Base-by-base conservation (phyloP, 768 basidiomycete species). In the Podaxis pistillaris region DNA sequence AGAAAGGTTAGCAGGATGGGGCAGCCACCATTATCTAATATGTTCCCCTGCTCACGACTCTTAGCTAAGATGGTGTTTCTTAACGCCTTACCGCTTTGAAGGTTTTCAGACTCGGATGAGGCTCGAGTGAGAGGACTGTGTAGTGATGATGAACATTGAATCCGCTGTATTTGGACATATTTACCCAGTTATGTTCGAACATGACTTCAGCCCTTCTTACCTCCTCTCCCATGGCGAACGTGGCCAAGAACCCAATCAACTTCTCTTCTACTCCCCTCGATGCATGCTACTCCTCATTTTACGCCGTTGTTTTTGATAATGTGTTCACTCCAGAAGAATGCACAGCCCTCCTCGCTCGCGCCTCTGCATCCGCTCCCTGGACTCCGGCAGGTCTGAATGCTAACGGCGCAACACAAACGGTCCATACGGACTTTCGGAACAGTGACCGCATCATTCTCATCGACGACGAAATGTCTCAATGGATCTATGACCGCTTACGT, bases 251-350 rank as follows among this genome's bases (percentile, higher is more conserved):
- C 22, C 63, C 36, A 9, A 68, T 73, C 51, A 72, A 77, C 65
- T 74, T 78, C 57, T 65, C 75, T 6, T 28, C 68, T 12, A 76
- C 78, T 1, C 38, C 68, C 1, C 60, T 79, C 17, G 66, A 67
- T 40, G 61, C 56, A 2, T 60, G 69, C 37, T 80, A 78, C 64
- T 63, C 67, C 4, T 70, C 69, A 36, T 71, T 72, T 52, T 80
- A 75, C 58, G 77, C 78, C 17, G 69, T 70, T 38, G 62, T 81
- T 36, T 56, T 81, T 13, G 79, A 80, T 69, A 66, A 78, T 58
- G 69, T 78, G 4, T 74, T 80, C 53, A 74, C 73, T 0, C 66
- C 70, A 1, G 67, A 72, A 19, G 79, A 81, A 68, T 80, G 79
- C 58, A 64, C 63, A 1, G 56, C 70, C 13, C 67, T 80, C 8